Conservation (phyloP, 1,284 basidiomycete species). For the Takashimella tepidaria region DNA sequence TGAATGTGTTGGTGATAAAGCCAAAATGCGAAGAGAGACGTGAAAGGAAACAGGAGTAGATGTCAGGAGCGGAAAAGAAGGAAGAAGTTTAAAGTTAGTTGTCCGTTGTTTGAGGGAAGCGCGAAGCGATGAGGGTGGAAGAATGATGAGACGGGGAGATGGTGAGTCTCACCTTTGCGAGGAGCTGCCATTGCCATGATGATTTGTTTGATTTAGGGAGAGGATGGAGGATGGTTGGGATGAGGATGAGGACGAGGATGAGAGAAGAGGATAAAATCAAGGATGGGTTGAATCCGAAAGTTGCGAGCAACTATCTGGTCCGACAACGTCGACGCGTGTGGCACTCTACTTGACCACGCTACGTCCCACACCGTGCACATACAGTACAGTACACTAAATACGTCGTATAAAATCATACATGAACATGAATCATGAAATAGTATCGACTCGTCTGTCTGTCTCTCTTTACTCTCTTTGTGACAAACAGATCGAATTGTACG, state of each 20-base stretch:
- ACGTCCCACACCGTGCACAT: too few species aligned
- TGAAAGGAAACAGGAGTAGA: background rate
- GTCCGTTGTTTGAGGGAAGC: background rate
- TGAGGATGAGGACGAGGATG: background rate
- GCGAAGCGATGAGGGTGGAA: background rate
- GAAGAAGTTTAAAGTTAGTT: background rate
- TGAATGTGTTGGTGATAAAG: background rate
- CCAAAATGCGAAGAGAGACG: background rate
- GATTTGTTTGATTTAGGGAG: background rate
- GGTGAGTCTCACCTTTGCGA: constrained; percentile 21
- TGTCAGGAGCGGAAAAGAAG: background rate
- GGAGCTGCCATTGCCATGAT: constrained; percentile 29
- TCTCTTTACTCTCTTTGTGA: too few species aligned
- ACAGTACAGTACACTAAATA: too few species aligned
- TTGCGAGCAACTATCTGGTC: too few species aligned
- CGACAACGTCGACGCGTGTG: too few species aligned
- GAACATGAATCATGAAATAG: too few species aligned
- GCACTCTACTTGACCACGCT: too few species aligned
- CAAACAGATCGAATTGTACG: too few species aligned
- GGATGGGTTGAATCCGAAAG: background rate
- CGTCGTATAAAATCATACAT: too few species aligned
- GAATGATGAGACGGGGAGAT: background rate
- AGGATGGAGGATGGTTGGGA: constrained; percentile 1
- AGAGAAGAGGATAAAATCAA: background rate
- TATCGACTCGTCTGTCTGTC: too few species aligned